phyloP scores from a whole-genome alignment of 495 filamentous ascomycete species.

The Trichoderma gamsii region DNA sequence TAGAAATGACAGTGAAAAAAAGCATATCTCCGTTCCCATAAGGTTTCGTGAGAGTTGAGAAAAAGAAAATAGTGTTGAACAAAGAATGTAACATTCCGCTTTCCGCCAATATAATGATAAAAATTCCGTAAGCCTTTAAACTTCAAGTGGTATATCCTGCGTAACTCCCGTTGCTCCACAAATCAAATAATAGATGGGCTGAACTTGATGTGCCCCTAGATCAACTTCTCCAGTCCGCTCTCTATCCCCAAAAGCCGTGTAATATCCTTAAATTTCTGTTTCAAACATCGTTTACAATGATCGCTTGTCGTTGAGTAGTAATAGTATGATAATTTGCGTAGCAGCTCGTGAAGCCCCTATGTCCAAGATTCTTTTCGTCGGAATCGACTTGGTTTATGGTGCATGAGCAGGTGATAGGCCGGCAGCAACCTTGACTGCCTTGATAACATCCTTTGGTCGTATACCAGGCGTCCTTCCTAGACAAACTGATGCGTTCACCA shows the following conservation, averaged over 20 bases:
- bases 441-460: constrained; percentile 51
- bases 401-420: neutral
- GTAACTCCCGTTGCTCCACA: neutral
- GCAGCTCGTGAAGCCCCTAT: neutral
- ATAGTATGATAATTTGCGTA: neutral
- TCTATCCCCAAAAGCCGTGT: too few relatives aligned
- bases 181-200: neutral
- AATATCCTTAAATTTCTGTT: too few relatives aligned
- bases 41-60: neutral
- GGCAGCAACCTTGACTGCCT: constrained; percentile 25
- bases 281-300: too few relatives aligned
- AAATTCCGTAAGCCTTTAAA: neutral
- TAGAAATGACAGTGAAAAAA: too few relatives aligned
- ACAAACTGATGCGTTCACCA: constrained; percentile 42
- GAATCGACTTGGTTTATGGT: neutral
- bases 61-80: neutral
- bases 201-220: neutral
- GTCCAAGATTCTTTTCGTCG: neutral
- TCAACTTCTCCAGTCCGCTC: neutral
- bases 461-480: constrained; percentile 59
- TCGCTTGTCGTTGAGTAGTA: neutral
- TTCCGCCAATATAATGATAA: neutral
- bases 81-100: neutral
- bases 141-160: constrained; percentile 1
- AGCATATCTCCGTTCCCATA: neutral